Evolutionary conservation across 2,329 filamentous ascomycete genomes (phyloP), one percentile per base, ranked within the genome.

Genomic region (Knoxdaviesia capensis): DNA sequence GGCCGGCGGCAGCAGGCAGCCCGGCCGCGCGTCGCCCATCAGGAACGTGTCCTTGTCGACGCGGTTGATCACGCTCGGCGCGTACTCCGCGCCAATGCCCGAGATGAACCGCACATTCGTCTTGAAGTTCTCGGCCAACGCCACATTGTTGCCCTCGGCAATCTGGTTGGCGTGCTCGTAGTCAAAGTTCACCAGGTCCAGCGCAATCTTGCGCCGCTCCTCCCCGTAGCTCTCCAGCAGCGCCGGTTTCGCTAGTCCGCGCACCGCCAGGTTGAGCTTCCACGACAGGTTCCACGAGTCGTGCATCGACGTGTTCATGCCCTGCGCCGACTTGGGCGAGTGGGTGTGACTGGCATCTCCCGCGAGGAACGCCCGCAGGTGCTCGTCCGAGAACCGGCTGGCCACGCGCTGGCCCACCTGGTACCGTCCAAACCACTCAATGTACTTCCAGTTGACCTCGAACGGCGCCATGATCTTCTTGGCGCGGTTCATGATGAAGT

Each of bases 51-150:
- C 54, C 36, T 58, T 50, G 28, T 59, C 55, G 33, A 56, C 52
- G 44, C 60, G 61, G 54, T 73, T 73, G 48, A 74, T 57, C 31
- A 58, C 52, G 47, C 67, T 73, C 49, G 64, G 60, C 41, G 57
- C 57, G 49, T 74, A 74, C 53, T 74, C 72, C 3, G 76, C 77
- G 1, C 79, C 79, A 32, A 80, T 69, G 9, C 79, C 79, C 0
- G 77, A 80, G 48, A 83, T 84, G 58, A 84, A 84, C 6, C 74
- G 71, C 34, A 81, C 70, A 44, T 83, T 82, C 38, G 71, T 74
- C 38, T 69, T 64, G 54, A 84, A 83, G 55, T 83, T 83, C 47
- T 71, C 66, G 0, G 76, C 73, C 2, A 84, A 62, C 1, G 71
- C 74, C 39, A 65, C 64, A 9, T 71, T 65, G 47, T 83, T 76